These are phyloP conservation scores for Colletotrichum sp. DNA, from an alignment of 2,329 filamentous ascomycete species.

Conservation along the genomic window DNA sequence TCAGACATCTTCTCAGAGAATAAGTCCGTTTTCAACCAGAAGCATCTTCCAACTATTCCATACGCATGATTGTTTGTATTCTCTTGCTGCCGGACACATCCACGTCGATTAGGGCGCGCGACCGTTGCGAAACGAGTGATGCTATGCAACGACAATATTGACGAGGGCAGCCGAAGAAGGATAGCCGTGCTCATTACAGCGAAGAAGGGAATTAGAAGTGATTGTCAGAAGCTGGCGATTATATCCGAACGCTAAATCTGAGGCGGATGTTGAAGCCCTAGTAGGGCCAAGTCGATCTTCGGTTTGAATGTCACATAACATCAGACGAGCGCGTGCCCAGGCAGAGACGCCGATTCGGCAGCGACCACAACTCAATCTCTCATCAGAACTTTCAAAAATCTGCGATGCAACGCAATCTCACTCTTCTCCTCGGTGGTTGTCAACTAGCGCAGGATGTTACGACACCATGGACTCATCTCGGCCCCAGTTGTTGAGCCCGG, in stretches of 20 bases:
- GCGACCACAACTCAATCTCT: not conserved
- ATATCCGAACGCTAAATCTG: not conserved
- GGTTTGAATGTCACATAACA: not conserved
- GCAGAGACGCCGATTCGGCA: not conserved
- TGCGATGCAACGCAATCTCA: not conserved
- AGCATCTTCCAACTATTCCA: fast-evolving
- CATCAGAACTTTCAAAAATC: not conserved
- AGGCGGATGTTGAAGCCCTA: no score
- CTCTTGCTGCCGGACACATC: not conserved
- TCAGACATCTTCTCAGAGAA: not conserved
- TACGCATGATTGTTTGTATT: fast-evolving
- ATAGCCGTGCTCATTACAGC: not conserved
- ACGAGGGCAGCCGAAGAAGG: not conserved
- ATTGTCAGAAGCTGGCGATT: fast-evolving
- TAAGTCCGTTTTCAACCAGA: not conserved
- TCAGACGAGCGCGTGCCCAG: not conserved
- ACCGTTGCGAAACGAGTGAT: not conserved
- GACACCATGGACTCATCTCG: not conserved
- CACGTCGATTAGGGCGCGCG: fast-evolving
- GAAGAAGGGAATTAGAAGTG: fast-evolving
- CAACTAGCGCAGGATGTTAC: not conserved
- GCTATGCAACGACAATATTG: fast-evolving
- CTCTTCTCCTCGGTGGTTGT: not conserved
- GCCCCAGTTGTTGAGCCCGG: not conserved
- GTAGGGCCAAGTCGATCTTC: not conserved